Percentiles rank a stretch among this genome's conserved stretches.
phyloP scores from a whole-genome alignment of 257 asterid genomes.

The Petunia secreta region DNA sequence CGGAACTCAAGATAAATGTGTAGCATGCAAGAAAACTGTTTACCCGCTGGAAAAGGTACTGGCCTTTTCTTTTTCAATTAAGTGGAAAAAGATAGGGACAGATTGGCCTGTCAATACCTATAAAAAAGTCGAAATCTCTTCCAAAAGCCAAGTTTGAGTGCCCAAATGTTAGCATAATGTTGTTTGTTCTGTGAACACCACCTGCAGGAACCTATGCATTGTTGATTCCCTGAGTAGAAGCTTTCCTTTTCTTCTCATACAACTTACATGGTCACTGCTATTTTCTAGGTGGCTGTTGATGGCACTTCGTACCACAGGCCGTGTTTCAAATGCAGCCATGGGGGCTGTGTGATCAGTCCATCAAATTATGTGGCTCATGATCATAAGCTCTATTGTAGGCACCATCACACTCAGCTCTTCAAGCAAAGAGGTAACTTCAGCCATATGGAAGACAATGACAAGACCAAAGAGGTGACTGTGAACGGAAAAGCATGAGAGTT shows the following conservation, averaged over 20 bases:
- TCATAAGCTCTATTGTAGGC: constrained; percentile 73
- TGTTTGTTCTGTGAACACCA: neutral
- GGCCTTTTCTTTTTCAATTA: neutral
- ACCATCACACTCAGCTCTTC: constrained; percentile 79
- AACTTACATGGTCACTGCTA: neutral
- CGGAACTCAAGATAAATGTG: constrained; percentile 82
- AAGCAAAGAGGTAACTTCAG: constrained; percentile 83
- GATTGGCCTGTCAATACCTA: no score
- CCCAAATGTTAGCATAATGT: neutral
- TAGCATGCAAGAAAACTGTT: constrained; percentile 71
- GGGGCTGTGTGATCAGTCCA: constrained; percentile 80
- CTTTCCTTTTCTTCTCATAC: neutral
- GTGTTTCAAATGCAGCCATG: constrained; percentile 82
- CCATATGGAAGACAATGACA: constrained; percentile 51
- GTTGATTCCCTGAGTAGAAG: neutral
- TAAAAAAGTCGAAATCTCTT: neutral
- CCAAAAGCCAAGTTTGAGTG: neutral
- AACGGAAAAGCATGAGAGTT: constrained; percentile 36
- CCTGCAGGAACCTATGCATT: neutral
- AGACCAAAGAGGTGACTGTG: constrained; percentile 36
- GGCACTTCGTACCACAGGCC: constrained; percentile 66
- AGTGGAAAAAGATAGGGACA: neutral
- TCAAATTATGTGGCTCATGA: constrained; percentile 78
- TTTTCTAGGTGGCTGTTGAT: constrained; percentile 71
- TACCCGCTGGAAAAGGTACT: constrained; percentile 80